Conservation (phyloP, 116 monocot genomes). For the Papilionanthe hybrid region DNA sequence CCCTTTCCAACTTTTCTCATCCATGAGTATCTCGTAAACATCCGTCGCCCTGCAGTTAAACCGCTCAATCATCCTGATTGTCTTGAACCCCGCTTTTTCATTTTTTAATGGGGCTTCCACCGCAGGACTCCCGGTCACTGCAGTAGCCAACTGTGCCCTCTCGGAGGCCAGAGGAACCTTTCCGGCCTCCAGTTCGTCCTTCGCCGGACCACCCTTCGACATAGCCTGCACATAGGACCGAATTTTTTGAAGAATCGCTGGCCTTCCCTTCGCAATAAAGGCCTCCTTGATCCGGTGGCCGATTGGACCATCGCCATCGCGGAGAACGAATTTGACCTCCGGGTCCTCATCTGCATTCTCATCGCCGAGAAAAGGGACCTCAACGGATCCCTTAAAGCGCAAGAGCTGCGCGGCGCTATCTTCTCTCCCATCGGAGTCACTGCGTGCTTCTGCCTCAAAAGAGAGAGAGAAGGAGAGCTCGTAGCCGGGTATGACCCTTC, state of each 20-base stretch:
- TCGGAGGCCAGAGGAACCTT: constrained; percentile 21
- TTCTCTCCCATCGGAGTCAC: constrained; percentile 16
- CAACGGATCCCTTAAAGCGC: constrained; percentile 46
- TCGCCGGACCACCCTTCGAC: constrained; percentile 80
- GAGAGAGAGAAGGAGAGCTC: constrained; percentile 76
- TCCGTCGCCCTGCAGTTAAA: constrained; percentile 74
- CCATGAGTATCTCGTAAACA: constrained; percentile 88
- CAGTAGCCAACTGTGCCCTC: not conserved
- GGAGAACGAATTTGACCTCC: constrained; percentile 56
- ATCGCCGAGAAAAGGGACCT: constrained; percentile 92
- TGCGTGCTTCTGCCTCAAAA: constrained; percentile 55
- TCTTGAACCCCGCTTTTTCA: constrained; percentile 77
- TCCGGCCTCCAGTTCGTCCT: constrained; percentile 71
- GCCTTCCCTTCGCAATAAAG: constrained; percentile 56
- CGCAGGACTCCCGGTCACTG: not conserved
- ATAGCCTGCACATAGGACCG: constrained; percentile 59
- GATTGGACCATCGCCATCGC: constrained; percentile 53
- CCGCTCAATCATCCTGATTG: constrained; percentile 62
- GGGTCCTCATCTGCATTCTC: constrained; percentile 96
- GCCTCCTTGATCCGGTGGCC: constrained; percentile 59
- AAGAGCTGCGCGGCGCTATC: constrained; percentile 3
- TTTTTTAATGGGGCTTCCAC: constrained; percentile 14
- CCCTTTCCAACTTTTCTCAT: constrained; percentile 96
- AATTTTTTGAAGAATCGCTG: constrained; percentile 61
- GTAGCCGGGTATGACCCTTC: constrained; percentile 94